Evolutionary conservation across 768 basidiomycete species (phyloP), one percentile per base, ranked within the genome.

Genomic region (Agrocybe pediades): DNA sequence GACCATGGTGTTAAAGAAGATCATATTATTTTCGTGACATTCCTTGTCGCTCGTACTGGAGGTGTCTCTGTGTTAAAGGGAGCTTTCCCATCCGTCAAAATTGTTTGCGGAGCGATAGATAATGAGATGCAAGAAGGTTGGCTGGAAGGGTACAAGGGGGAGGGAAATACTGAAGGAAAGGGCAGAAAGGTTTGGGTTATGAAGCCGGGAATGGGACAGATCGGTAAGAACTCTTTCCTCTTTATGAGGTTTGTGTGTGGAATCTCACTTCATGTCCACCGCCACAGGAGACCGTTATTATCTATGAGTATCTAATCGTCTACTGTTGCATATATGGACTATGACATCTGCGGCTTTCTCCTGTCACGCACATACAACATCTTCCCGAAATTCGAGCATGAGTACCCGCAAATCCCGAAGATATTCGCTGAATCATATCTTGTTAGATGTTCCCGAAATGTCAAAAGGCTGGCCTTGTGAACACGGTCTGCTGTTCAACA

Each of bases 1-100:
- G 96, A 99, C 66, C 96, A 99, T 60, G 94, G 96, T 11, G 86
- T 96, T 16, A 81, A 68, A 51, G 83, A 94, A 68, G 84, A 88
- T 55, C 85, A 83, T 62, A 95, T 97, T 59, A 84, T 97, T 52
- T 95, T 95, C 64, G 83, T 95, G 13, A 88, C 93, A 0, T 93
- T 96, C 72, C 78, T 98, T 8, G 88, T 96, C 44, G 88, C 94
- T 6, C 80, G 84, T n/a, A 79, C 75, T 15, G 94, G 95, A 16
- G 91, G 94, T 9, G 67, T 97, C 17, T 80, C 82, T 2, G 83
- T 90, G 1, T 77, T 98, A 19, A 84, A 85, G 54, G 78, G 79
- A 15, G 93, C 92, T 8, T 99, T 98, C 71, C 95, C 96, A 2
- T 65, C 71, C 6, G 85, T 96, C n/a, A 84, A 81, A 62, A 84